A percentile compares a stretch with the other conserved stretches of the same genome.
Conservation (phyloP, 2,329 filamentous ascomycete species). For the Talaromyces sp. region DNA sequence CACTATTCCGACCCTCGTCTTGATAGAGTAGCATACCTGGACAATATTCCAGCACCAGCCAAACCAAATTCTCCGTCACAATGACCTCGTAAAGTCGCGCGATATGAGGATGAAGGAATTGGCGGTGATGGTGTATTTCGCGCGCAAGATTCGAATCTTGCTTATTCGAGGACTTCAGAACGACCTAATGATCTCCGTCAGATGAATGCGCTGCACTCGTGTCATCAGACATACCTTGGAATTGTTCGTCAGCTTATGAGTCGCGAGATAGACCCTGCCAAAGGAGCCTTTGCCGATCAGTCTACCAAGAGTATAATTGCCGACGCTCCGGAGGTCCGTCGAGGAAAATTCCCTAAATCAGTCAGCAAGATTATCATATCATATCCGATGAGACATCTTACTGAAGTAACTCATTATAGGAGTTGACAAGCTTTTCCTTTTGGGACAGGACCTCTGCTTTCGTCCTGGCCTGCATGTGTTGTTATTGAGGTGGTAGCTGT, state of each 20-base stretch:
- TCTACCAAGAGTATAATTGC: conserved; percentile 87
- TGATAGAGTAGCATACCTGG: conserved; percentile 57
- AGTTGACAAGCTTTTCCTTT: conserved; percentile 82
- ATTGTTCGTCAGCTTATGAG: conserved; percentile 96
- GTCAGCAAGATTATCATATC: conserved; percentile 19
- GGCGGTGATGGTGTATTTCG: conserved; percentile 97
- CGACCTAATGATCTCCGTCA: conserved; percentile 60
- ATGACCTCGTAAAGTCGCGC: conserved; percentile 96
- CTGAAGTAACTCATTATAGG: conserved; percentile 94
- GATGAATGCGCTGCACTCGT: background rate
- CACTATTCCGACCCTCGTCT: background rate
- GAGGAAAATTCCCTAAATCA: conserved; percentile 78
- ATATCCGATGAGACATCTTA: conserved; percentile 48
- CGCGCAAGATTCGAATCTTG: conserved; percentile 92
- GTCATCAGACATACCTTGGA: conserved; percentile 65
- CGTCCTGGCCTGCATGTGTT: conserved; percentile 45
- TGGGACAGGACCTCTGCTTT: conserved; percentile 55
- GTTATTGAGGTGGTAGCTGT: conserved; percentile 21
- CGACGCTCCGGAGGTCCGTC: conserved; percentile 84
- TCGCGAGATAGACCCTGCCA: conserved; percentile 94
- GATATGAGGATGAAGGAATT: conserved; percentile 97
- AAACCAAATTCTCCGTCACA: conserved; percentile 89
- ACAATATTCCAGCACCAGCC: conserved; percentile 96
- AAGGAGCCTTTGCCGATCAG: conserved; percentile 97
- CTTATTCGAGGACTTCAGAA: conserved; percentile 96